Conservation (phyloP, 2,329 filamentous ascomycete genomes). For the Trichothecium sympodiale region DNA sequence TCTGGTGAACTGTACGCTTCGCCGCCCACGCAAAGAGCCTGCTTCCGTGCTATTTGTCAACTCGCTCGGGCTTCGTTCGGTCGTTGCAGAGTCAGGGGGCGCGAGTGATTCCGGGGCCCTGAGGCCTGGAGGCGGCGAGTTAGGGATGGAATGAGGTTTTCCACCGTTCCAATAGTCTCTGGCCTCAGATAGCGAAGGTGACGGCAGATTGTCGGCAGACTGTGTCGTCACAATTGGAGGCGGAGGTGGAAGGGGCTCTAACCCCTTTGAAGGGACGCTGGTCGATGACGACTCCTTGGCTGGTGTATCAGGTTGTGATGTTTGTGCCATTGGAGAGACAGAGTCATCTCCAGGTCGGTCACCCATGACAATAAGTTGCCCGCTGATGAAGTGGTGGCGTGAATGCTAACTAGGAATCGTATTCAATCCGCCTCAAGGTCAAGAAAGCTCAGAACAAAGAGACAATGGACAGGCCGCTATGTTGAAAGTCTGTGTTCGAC, state of each 20-base stretch:
- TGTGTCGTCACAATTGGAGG: background rate
- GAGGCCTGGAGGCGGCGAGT: background rate
- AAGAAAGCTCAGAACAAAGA: no score
- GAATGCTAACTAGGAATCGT: no score
- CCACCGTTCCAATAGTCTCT: slow-evolving; percentile 6
- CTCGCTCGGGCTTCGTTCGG: slow-evolving; percentile 2
- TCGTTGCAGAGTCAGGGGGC: background rate
- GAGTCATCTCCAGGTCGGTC: slow-evolving; percentile 10
- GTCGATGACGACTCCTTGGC: slow-evolving; percentile 6
- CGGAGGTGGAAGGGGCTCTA: slow-evolving; percentile 5
- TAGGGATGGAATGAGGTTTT: background rate
- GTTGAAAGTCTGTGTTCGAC: slow-evolving; percentile 6
- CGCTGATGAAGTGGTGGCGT: background rate
- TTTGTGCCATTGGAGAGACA: slow-evolving; percentile 13
- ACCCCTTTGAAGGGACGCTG: slow-evolving; percentile 2
- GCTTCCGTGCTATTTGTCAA: background rate
- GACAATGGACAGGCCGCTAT: no score
- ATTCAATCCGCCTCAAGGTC: no score
- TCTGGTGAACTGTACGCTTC: slow-evolving; percentile 68
- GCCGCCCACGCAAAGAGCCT: slow-evolving; percentile 14
- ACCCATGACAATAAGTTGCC: slow-evolving; percentile 2
- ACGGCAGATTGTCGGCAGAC: background rate
- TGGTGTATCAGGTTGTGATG: slow-evolving; percentile 4
- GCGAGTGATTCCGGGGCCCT: background rate
- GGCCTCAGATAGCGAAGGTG: slow-evolving; percentile 2